Conservation (phyloP, 1,139 yeast species). For the Sugiyamaella neomexicana region DNA sequence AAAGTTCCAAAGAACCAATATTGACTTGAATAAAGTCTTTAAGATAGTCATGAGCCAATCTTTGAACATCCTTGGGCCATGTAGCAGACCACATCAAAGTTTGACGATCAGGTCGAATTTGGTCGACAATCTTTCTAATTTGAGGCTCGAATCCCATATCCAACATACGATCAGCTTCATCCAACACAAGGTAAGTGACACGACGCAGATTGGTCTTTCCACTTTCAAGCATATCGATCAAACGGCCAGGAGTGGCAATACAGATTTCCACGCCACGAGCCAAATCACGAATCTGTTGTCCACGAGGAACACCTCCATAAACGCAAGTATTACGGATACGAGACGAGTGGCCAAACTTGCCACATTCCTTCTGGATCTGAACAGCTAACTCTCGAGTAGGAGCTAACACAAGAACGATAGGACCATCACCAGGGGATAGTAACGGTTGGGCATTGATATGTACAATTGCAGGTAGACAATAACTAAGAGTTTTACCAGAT, state of each 20-base stretch:
- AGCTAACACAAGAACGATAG: slow-evolving; percentile 91
- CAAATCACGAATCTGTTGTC: slow-evolving; percentile 94
- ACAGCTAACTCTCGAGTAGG: slow-evolving; percentile 99
- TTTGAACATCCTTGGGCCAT: slow-evolving; percentile 98
- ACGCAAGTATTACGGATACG: slow-evolving; percentile 97
- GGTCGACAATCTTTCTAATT: slow-evolving; percentile 91
- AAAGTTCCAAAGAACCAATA: slow-evolving; percentile 89
- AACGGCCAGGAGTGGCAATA: slow-evolving; percentile 98
- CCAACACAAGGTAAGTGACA: slow-evolving; percentile 94
- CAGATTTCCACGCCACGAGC: slow-evolving; percentile 92
- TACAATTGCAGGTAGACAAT: slow-evolving; percentile 94
- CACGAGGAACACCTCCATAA: slow-evolving; percentile 99
- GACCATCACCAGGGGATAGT: slow-evolving; percentile 92
- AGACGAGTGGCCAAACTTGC: slow-evolving; percentile 88
- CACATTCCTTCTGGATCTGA: slow-evolving; percentile 94
- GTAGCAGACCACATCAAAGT: slow-evolving; percentile 99
- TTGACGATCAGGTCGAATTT: slow-evolving; percentile 96
- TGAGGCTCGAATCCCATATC: slow-evolving; percentile 99
- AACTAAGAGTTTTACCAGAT: slow-evolving; percentile 96
- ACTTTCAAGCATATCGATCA: slow-evolving; percentile 93
- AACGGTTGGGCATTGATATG: slow-evolving; percentile 98
- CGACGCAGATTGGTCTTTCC: slow-evolving; percentile 94
- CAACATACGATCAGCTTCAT: slow-evolving; percentile 86
- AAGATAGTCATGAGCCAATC: slow-evolving; percentile 86
- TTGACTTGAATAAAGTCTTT: slow-evolving; percentile 94